Conservation (phyloP, 345 rosid genomes). For the Odontarrhena argentea region DNA sequence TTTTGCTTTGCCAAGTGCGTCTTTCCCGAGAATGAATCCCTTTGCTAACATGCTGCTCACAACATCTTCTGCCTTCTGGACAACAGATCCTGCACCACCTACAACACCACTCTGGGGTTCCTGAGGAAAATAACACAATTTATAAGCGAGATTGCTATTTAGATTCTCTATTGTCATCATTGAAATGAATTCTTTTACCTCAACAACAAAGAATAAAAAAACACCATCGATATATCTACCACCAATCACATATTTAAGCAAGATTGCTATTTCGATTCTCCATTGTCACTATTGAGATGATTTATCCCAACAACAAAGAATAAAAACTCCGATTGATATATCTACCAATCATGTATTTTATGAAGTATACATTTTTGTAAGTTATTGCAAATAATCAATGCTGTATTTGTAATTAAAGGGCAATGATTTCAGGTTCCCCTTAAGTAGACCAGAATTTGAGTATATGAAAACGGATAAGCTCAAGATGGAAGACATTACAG, state of each 20-base stretch:
- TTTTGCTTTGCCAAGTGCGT: slow-evolving; percentile 75
- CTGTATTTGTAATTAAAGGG: background rate
- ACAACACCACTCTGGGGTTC: slow-evolving; percentile 41
- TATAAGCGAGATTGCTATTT: slow-evolving; percentile 2
- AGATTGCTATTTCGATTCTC: slow-evolving; percentile 6
- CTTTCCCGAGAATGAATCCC: slow-evolving; percentile 88
- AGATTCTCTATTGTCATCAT: background rate
- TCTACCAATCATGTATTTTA: slow-evolving; percentile 12
- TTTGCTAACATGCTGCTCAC: slow-evolving; percentile 88
- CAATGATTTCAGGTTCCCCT: background rate
- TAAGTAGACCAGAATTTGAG: background rate
- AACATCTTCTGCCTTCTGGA: slow-evolving; percentile 89
- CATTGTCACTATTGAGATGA: background rate
- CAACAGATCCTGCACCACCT: slow-evolving; percentile 53
- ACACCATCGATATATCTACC: background rate
- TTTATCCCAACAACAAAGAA: background rate
- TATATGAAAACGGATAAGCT: background rate
- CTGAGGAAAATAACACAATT: slow-evolving; percentile 40
- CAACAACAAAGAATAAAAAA: background rate
- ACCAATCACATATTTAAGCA: slow-evolving; percentile 12
- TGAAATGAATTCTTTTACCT: background rate
- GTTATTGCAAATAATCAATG: background rate
- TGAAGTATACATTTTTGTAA: background rate
- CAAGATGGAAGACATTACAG: slow-evolving; percentile 50
- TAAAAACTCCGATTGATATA: background rate